Evolutionary conservation across 1,284 basidiomycete genomes (phyloP), one percentile per base, ranked within the genome.

Genomic region (Farysia itapuensis): DNA sequence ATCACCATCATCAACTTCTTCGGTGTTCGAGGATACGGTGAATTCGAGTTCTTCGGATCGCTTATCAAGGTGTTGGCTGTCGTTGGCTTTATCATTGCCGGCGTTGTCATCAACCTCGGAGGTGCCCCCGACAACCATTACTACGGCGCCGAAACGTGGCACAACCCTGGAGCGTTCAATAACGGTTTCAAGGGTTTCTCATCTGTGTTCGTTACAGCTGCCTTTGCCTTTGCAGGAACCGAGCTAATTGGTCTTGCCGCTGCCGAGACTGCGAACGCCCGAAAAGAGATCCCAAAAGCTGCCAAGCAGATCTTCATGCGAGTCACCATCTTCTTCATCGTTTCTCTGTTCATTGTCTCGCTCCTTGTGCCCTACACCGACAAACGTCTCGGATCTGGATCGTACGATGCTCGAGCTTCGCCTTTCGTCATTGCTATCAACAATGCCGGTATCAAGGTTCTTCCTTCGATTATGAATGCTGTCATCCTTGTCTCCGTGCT

Each of bases 211-310:
- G 64, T 70, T 35, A 61, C 57, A 0, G 74, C 71, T n/a, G 70
- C 72, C 11, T 74, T 75, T 43, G 60, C 69, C 30, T 75, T 72
- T 30, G 51, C 66, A 9, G 70, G 77, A 34, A 77, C 67, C 12
- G 60, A 75, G 54, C 57, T 90, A 83, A 36, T 88, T 81, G 86
- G 86, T 85, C 54, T 84, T 79, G 57, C 84, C 79, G 72, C 81
- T 79, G 63, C 88, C 84, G 48, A 87, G 81, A 80, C 81, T 3
- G 73, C 74, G 44, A 79, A 81, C 70, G 79, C 80, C 7, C 70
- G 79, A 42, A 79, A 78, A 63, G 75, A 77, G 32, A 73, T 82
- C 37, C 81, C 81, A 7, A 75, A 74, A 35, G 81, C 81, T 31
- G 78, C 79, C 72, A 81, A 81, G 74, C 74, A 77, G 39, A 74